Conservation (phyloP, 306 rosid genomes). For the Cucurbita moschata region DNA sequence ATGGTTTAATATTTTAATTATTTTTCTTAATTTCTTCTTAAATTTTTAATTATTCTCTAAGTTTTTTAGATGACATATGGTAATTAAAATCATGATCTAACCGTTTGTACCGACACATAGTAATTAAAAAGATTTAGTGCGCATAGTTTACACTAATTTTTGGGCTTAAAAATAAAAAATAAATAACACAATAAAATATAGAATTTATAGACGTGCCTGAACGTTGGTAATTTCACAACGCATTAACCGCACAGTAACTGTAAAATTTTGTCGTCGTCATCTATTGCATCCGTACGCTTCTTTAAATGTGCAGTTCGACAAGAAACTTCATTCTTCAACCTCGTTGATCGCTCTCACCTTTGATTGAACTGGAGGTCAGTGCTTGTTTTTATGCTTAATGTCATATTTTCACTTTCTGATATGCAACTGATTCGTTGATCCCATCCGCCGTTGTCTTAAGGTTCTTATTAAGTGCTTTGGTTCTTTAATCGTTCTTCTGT, state of each 20-base stretch:
- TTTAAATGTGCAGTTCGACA: conserved; percentile 9
- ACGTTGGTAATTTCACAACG: background rate
- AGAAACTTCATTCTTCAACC: background rate
- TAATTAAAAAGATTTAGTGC: too few species aligned
- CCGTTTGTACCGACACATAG: too few species aligned
- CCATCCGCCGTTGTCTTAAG: background rate
- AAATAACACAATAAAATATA: too few species aligned
- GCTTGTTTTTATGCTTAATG: background rate
- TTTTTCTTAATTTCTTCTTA: too few species aligned
- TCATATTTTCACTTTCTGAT: background rate
- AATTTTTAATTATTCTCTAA: too few species aligned
- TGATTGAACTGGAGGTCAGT: background rate
- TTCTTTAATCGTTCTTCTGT: background rate
- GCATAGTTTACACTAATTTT: too few species aligned
- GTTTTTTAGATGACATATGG: too few species aligned
- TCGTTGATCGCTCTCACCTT: background rate
- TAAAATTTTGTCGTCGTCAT: conserved; percentile 29
- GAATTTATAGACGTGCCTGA: too few species aligned
- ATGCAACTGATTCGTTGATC: background rate
- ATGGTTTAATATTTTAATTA: too few species aligned
- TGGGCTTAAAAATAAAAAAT: too few species aligned
- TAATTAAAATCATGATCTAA: too few species aligned
- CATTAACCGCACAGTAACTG: conserved; percentile 18
- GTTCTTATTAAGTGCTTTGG: background rate
- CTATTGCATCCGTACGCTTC: conserved; percentile 19